These are phyloP conservation scores for Gastrolobium bilobum DNA, from an alignment of 306 rosid species.

Conservation along the genomic window DNA sequence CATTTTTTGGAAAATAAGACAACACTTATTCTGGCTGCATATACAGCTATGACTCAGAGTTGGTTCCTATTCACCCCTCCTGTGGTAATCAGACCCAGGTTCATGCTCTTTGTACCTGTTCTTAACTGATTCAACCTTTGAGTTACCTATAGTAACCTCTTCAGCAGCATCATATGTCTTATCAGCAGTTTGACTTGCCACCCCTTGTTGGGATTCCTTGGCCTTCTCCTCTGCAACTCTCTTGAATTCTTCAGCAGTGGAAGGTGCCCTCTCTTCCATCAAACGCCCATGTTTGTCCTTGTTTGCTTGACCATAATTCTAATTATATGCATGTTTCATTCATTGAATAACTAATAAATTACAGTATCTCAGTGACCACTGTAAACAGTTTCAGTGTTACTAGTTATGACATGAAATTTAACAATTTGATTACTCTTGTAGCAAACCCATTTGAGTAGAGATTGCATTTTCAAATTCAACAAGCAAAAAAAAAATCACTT, in stretches of 20 bases:
- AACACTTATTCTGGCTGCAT: slow-evolving; percentile 48
- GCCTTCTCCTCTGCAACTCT: slow-evolving; percentile 59
- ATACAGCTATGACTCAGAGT: slow-evolving; percentile 22
- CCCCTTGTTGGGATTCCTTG: slow-evolving; percentile 42
- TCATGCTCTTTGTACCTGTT: slow-evolving; percentile 47
- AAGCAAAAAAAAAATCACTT: neutral
- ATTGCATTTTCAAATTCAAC: neutral
- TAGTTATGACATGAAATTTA: neutral
- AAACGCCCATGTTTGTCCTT: slow-evolving; percentile 38
- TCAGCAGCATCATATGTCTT: slow-evolving; percentile 48
- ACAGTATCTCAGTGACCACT: neutral
- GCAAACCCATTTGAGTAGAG: slow-evolving; percentile 33
- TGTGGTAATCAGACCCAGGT: slow-evolving; percentile 34
- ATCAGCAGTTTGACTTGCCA: slow-evolving; percentile 45
- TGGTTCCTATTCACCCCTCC: slow-evolving; percentile 35
- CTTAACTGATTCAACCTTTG: slow-evolving; percentile 47
- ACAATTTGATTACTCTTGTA: slow-evolving; percentile 1
- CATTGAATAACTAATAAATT: neutral
- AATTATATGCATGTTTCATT: slow-evolving; percentile 32
- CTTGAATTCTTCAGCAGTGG: slow-evolving; percentile 57
- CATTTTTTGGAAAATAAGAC: slow-evolving; percentile 35
- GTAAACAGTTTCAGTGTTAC: neutral
- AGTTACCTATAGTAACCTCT: slow-evolving; percentile 38
- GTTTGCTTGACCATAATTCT: slow-evolving; percentile 54
- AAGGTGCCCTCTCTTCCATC: slow-evolving; percentile 63